Percentiles rank a stretch among this genome's conserved stretches.
Evolutionary conservation across 345 rosid genomes (phyloP).

Genomic region (Dovyalis caffra): DNA sequence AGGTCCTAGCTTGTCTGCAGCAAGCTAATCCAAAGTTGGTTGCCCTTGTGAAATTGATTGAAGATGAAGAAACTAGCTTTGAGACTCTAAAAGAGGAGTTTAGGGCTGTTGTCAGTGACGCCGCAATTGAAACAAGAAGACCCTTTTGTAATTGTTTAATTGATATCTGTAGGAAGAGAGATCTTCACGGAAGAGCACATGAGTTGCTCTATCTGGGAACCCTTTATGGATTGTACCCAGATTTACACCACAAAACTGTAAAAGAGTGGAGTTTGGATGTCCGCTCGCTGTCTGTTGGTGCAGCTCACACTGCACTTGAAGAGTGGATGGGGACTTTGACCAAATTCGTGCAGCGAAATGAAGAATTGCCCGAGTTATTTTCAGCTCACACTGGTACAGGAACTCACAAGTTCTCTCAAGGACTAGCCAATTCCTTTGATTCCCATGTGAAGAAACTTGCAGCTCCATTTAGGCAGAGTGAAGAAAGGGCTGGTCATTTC

Average conservation of each 20-base stretch:
- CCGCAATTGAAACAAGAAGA: conserved; percentile 68
- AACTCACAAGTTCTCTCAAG: conserved; percentile 78
- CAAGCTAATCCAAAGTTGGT: conserved; percentile 65
- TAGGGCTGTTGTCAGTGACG: conserved; percentile 46
- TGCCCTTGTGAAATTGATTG: conserved; percentile 47
- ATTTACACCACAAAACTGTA: conserved; percentile 61
- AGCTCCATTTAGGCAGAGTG: conserved; percentile 69
- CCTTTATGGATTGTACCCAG: conserved; percentile 70
- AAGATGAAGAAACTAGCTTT: conserved; percentile 42
- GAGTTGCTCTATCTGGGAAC: conserved; percentile 87
- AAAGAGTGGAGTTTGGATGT: conserved; percentile 86
- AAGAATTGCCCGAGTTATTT: conserved; percentile 68
- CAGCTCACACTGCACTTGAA: conserved; percentile 84
- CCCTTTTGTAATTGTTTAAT: conserved; percentile 91
- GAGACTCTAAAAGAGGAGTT: conserved; percentile 64
- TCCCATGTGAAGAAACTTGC: conserved; percentile 58
- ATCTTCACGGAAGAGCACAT: conserved; percentile 60
- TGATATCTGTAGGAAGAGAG: conserved; percentile 66
- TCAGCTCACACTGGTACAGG: conserved; percentile 82
- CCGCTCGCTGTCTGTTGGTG: conserved; percentile 78
- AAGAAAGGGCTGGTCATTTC: conserved; percentile 61
- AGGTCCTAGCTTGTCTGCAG: conserved; percentile 65
- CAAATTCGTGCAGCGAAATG: conserved; percentile 53
- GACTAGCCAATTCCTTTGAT: conserved; percentile 71
- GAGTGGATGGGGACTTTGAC: conserved; percentile 82